A percentile compares a stretch with the other conserved stretches of the same genome.
Conservation (phyloP, 129 eudicot genomes). For the Arctium minus region DNA sequence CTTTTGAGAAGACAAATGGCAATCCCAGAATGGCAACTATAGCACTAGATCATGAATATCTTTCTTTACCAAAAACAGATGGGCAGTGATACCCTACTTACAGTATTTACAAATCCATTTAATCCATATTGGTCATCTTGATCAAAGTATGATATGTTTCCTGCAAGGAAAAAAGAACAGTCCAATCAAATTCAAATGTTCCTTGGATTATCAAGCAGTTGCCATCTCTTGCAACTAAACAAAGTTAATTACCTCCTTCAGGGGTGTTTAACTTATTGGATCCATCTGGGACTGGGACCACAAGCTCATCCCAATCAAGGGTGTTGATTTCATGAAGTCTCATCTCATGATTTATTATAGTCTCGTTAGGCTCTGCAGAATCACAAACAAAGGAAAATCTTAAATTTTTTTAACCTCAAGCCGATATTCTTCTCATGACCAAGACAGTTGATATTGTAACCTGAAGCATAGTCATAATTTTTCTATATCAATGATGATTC, state of each 20-base stretch:
- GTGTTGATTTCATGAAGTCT: slow-evolving; percentile 88
- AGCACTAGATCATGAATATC: neutral
- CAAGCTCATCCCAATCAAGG: slow-evolving; percentile 97
- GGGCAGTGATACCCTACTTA: slow-evolving; percentile 30
- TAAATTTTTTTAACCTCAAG: neutral
- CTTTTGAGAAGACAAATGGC: neutral
- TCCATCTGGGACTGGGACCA: slow-evolving; percentile 57
- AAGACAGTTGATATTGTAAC: neutral
- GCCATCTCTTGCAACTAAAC: neutral
- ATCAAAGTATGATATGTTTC: slow-evolving; percentile 36
- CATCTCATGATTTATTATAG: slow-evolving; percentile 55
- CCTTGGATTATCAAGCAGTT: neutral
- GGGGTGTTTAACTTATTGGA: slow-evolving; percentile 32
- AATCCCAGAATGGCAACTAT: neutral
- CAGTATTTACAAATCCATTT: slow-evolving; percentile 42
- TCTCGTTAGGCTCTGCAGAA: slow-evolving; percentile 43
- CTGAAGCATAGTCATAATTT: neutral
- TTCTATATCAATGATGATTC: no score
- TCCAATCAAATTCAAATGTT: slow-evolving; percentile 3
- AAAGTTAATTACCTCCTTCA: slow-evolving; percentile 46
- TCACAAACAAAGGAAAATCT: slow-evolving; percentile 12
- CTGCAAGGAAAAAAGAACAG: slow-evolving; percentile 24
- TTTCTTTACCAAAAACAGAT: neutral
- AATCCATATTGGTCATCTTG: slow-evolving; percentile 39
- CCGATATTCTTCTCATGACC: neutral